Evolutionary conservation across 2,329 filamentous ascomycete genomes (phyloP), one percentile per base, ranked within the genome.

Genomic region (Orbilia ellipsospora): DNA sequence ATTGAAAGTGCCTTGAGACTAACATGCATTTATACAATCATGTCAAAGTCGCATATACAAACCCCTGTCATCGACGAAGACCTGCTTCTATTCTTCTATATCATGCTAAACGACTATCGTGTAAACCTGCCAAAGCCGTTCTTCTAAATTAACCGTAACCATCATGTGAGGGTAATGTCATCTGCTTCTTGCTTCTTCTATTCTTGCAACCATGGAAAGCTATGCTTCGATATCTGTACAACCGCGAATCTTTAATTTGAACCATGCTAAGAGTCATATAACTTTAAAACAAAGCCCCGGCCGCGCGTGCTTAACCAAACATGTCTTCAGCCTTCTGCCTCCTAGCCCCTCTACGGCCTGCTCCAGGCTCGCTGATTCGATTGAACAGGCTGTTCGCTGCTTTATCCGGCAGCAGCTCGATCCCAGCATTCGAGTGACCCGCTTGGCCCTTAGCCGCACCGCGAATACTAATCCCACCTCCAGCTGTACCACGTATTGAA

Each of bases 331-430:
- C 70, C 51, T 74, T 74, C 57, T 74, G 63, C 18, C 70, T 68
- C 36, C 70, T 63, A 10, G 63, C 40, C 12, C 63, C 63, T 28
- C 70, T 64, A 12, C 70, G 59, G 23, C 52, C 23, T 18, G 50
- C 36, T 7, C 56, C n/a, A 2, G 63, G 63, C 42, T 74, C 70
- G 48, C 70, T 68, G 18, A 76, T 76, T 28, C 73, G 51, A 62
- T 70, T 76, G 28, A 76, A 76, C 56, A 76, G 42, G 44, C 77
- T 69, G 50, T 73, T 72, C 8, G 74, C 57, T 1, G 73, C 64
- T 52, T 76, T 79, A 20, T 69, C 59, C 1, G 78, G 78, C 16
- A 79, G 70, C 28, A 79, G 59, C 40, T 79, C 78, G 10, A 78
- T 70, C 40, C 73, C 73, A 26, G 73, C 73, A 57, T 76, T 76